Conservation (phyloP, 164 flowering plant genomes). For the Amborella trichopoda region DNA sequence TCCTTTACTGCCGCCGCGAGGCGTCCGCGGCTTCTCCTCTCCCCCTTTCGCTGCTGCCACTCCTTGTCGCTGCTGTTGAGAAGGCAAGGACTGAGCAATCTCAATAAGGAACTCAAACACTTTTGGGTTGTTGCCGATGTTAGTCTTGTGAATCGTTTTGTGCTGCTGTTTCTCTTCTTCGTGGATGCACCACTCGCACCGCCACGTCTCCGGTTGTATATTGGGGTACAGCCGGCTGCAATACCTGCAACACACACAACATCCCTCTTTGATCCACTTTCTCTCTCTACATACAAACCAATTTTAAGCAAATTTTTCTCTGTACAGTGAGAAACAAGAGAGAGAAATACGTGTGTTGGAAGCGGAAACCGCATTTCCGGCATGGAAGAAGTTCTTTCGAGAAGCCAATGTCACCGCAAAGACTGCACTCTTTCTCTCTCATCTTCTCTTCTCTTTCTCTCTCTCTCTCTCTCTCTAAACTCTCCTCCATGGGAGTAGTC, state of each 20-base stretch:
- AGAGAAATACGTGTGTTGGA: constrained; percentile 8
- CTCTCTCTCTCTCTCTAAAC: too few relatives aligned
- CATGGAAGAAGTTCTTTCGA: constrained; percentile 5
- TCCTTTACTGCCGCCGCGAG: too few relatives aligned
- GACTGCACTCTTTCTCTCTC: constrained; percentile 5
- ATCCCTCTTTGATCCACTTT: too few relatives aligned
- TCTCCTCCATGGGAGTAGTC: too few relatives aligned
- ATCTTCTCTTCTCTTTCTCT: too few relatives aligned
- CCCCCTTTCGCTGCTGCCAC: too few relatives aligned
- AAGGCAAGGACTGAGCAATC: constrained; percentile 7
- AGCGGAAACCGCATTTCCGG: constrained; percentile 7
- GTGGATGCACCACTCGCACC: constrained; percentile 12
- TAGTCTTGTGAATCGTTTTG: too few relatives aligned
- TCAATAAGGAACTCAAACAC: constrained; percentile 2
- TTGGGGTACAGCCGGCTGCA: constrained; percentile 10
- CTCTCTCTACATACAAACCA: too few relatives aligned
- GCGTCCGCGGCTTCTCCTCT: too few relatives aligned
- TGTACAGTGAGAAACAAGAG: too few relatives aligned
- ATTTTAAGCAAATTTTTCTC: too few relatives aligned
- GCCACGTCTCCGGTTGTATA: constrained; percentile 9
- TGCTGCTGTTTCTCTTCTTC: constrained; percentile 5
- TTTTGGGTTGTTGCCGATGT: not conserved
- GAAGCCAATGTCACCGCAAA: constrained; percentile 11
- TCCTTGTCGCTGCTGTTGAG: too few relatives aligned
- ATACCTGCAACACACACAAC: constrained; percentile 2